Base-by-base conservation (phyloP, 2,329 filamentous ascomycete genomes). In the Xylaria sp. region DNA sequence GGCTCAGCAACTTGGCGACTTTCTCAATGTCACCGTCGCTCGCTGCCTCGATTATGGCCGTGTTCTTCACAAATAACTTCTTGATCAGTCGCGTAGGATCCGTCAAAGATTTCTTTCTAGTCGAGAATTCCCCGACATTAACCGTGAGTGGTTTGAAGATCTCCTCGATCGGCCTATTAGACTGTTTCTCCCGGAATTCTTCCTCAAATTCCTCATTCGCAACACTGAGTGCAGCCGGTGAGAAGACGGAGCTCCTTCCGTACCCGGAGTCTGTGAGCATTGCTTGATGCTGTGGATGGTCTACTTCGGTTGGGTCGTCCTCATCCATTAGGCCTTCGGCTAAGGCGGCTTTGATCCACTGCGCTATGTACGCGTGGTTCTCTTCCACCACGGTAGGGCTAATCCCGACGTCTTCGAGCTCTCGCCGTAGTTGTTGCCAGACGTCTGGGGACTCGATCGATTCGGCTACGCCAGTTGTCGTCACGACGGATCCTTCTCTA, bases 351-450 rank as follows among this genome's bases (percentile, higher is more conserved):
- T 74, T 75, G 67, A 77, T 73, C 72, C 73, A 76, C 8, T 64
- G 64, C n/a, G 66, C 72, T 7, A 46, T 37, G 44, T 74, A 77
- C 8, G 70, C 71, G 44, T 75, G 73, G 39, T 77, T 72, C 44
- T 77, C 76, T 44, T 76, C 69, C 64, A 76, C 69, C 25, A 73
- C 65, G 2, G 61, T 41, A 41, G 71, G 65, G 25, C 69, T 73
- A 51, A 77, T 76, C n/a, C 73, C 74, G 5, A 78, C 69, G 54
- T 77, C 73, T 63, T 76, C 74, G 3, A 78, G 71, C 41, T 76
- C 74, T 25, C 73, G 73, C 56, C 73, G 69, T 13, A 78, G 67
- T 61, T 76, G 67, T 39, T 18, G 65, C 60, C 71, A 76, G 9
- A 76, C 73, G 41, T 74, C 71, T 28, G 71, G 72, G 8, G 73